Base-by-base conservation (phyloP, 2,329 filamentous ascomycete genomes). In the Pseudogymnoascus sp. region DNA sequence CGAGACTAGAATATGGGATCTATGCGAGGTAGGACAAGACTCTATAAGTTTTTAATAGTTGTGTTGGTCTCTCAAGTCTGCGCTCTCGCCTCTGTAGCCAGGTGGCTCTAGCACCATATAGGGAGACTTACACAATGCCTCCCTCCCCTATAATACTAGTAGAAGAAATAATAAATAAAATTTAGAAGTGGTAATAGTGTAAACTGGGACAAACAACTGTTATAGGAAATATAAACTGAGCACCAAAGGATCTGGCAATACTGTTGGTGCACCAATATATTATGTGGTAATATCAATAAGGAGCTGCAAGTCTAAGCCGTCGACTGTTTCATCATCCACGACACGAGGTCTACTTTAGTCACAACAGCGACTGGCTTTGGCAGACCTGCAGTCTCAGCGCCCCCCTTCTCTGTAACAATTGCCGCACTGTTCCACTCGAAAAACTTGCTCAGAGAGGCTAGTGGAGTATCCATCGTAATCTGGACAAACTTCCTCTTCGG, bases 401-500 rank as follows among this genome's bases (percentile, higher is more conserved):
- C 77, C 11, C 79, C 78, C 68, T 84, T 82, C 74, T 97, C 92
- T 0, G 93, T 99, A 2, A 99, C 91, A 59, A 99, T 86, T 0
- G 94, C 94, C 0, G 94, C 93, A 68, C 90, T 94, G 77, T 99
- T 97, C 92, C 94, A 97, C 78, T 97, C 92, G 67, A 97, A 91
- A 78, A 99, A 99, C 71, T 90, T 87, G 79, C 91, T 93, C 61
- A 99, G 81, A 49, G 89, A 87, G 55, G 83, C 84, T 39, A 99
- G 81, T 2, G 89, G 89, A 1, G 94, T 99, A 68, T 97, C 90
- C 73, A 89, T 80, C 6, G 94, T 97, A 72, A 99, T 96, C 77
- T 97, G 90, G 60, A 97, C 89, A 76, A 96, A 99, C 72, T 89
- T 86, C 63, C 87, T 81, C 74, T 84, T 83, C 67, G 74, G 72